phyloP scores from a whole-genome alignment of 108 stramenopile genomes.

The Fistulifera pelliculosa region DNA sequence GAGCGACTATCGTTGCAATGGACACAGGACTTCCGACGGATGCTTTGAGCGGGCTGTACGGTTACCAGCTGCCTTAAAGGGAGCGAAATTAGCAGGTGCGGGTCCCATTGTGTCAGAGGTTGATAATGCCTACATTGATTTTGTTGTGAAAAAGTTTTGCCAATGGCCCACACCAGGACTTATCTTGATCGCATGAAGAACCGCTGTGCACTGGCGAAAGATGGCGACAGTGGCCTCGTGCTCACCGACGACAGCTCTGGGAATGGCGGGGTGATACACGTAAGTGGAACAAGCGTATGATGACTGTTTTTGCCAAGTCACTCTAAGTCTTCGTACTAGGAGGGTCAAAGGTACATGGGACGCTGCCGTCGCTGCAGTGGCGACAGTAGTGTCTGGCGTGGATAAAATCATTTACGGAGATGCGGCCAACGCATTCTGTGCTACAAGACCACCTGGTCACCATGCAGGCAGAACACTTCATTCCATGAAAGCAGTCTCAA shows the following conservation, averaged over 20 bases:
- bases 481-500: constrained; percentile 82
- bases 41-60: constrained; percentile 77
- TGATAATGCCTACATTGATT: constrained; percentile 46
- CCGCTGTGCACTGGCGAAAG: constrained; percentile 37
- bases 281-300: constrained; percentile 19
- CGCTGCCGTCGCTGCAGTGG: constrained; percentile 89
- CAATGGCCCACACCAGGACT: constrained; percentile 54
- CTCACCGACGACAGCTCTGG: constrained; percentile 83
- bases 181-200: constrained; percentile 67
- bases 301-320: background rate
- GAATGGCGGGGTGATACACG: constrained; percentile 83
- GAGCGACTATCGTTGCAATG: constrained; percentile 69
- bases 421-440: constrained; percentile 82
- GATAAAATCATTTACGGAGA: constrained; percentile 84
- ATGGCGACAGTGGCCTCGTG: constrained; percentile 40
- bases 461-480: constrained; percentile 84
- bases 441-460: constrained; percentile 88
- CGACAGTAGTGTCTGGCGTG: constrained; percentile 69
- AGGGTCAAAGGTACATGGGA: constrained; percentile 76
- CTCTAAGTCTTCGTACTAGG: constrained; percentile 14
- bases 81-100: constrained; percentile 61
- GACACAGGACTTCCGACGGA: constrained; percentile 64
- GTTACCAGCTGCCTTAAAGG: constrained; percentile 79
- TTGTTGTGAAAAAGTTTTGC: constrained; percentile 64
- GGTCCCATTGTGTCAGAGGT: constrained; percentile 45